Conservation (phyloP, 2,329 filamentous ascomycete species). For the Ceratocystis colombiana region DNA sequence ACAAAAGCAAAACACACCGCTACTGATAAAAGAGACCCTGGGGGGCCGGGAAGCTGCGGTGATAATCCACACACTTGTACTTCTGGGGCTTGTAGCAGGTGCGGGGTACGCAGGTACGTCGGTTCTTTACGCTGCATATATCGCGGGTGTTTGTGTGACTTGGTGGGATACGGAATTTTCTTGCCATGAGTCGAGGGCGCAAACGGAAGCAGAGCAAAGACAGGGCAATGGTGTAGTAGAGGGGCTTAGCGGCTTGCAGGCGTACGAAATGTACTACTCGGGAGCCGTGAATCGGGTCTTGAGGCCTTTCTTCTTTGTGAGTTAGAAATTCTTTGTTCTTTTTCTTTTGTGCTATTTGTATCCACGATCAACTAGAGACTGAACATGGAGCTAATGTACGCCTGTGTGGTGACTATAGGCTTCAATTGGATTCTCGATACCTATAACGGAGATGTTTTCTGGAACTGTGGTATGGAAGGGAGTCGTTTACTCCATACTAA, state of each 20-base stretch:
- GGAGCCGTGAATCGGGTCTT: slow-evolving; percentile 9
- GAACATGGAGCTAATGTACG: neutral
- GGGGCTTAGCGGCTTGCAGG: neutral
- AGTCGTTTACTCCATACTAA: slow-evolving; percentile 59
- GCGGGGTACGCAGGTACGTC: slow-evolving; percentile 54
- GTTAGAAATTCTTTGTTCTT: neutral
- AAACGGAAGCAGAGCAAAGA: neutral
- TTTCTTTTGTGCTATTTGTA: neutral
- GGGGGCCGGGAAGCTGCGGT: neutral
- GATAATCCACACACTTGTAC: slow-evolving; percentile 36
- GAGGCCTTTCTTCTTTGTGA: slow-evolving; percentile 21
- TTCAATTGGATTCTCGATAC: slow-evolving; percentile 38
- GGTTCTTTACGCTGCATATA: slow-evolving; percentile 52
- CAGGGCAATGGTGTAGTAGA: neutral
- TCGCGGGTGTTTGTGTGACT: slow-evolving; percentile 48
- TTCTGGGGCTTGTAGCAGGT: slow-evolving; percentile 42
- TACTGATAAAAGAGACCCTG: neutral
- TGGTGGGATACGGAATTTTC: slow-evolving; percentile 44
- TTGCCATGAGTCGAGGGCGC: neutral
- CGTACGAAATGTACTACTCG: slow-evolving; percentile 7
- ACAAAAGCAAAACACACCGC: neutral
- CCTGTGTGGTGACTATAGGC: neutral
- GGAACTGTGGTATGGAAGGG: slow-evolving; percentile 60
- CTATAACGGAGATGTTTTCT: slow-evolving; percentile 58
- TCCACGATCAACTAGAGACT: neutral